These are phyloP conservation scores for Geum urbanum DNA, from an alignment of 306 rosid genomes.

Conservation along the genomic window DNA sequence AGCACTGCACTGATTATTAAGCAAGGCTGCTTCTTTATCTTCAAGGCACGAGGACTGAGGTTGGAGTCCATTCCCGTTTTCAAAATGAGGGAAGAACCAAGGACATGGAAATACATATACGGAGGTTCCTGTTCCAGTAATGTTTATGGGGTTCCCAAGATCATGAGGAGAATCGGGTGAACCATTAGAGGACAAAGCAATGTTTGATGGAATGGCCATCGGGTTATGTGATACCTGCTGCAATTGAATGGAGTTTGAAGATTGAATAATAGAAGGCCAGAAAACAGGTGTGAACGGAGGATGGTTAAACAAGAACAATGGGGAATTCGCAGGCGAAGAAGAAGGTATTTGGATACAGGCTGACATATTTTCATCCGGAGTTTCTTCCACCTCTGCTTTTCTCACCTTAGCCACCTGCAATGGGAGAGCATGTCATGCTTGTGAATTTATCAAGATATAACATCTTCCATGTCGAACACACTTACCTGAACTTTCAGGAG, in stretches of 20 bases:
- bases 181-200: slow-evolving; percentile 43
- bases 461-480: slow-evolving; percentile 17
- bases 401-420: slow-evolving; percentile 57
- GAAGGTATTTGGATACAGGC: slow-evolving; percentile 37
- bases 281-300: slow-evolving; percentile 52
- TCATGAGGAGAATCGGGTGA: slow-evolving; percentile 37
- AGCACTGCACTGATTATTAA: slow-evolving; percentile 36
- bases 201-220: slow-evolving; percentile 40
- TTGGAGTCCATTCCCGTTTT: slow-evolving; percentile 42
- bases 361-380: slow-evolving; percentile 33
- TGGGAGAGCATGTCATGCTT: slow-evolving; percentile 25
- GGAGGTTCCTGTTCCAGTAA: slow-evolving; percentile 44
- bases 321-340: slow-evolving; percentile 41
- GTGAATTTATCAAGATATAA: slow-evolving; percentile 10
- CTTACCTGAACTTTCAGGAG: slow-evolving; percentile 69
- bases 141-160: slow-evolving; percentile 37
- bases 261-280: slow-evolving; percentile 67
- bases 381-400: slow-evolving; percentile 45
- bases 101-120: slow-evolving; percentile 64
- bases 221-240: slow-evolving; percentile 43
- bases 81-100: slow-evolving; percentile 67
- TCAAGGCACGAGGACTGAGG: slow-evolving; percentile 43
- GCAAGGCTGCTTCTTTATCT: slow-evolving; percentile 35
- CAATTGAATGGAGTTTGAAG: slow-evolving; percentile 46
- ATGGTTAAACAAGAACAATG: slow-evolving; percentile 55